Evolutionary conservation across 495 filamentous ascomycete species (phyloP).

Genomic region (Hypoxylon fuscum): DNA sequence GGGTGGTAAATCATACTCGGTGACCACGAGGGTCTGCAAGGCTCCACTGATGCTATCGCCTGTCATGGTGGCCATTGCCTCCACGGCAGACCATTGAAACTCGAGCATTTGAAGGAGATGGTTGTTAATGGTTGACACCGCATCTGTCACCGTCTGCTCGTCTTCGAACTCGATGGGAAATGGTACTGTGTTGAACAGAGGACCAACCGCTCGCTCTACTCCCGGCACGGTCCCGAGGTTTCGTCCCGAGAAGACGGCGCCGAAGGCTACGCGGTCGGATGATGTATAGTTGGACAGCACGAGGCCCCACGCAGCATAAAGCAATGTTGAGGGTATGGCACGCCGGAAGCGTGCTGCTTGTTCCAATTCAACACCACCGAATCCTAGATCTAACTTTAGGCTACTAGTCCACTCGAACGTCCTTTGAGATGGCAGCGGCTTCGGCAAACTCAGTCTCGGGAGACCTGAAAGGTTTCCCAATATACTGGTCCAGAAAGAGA

Average conservation of each 20-base stretch:
- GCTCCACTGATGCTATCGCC: neutral
- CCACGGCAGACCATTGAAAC: neutral
- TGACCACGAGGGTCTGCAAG: conserved; percentile 4
- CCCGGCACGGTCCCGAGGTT: conserved; percentile 27
- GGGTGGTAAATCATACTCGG: conserved; percentile 9
- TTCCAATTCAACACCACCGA: neutral
- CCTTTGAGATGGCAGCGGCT: neutral
- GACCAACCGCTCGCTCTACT: conserved; percentile 39
- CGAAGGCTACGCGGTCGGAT: conserved; percentile 33
- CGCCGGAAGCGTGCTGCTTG: conserved; percentile 2
- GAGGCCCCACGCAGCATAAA: conserved; percentile 44
- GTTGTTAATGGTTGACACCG: conserved; percentile 11
- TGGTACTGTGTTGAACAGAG: conserved; percentile 42
- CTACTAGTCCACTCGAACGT: conserved; percentile 1
- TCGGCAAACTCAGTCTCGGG: neutral
- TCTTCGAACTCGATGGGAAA: conserved; percentile 21
- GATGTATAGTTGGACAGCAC: conserved; percentile 35
- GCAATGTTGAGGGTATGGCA: conserved; percentile 1
- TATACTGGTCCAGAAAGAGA: neutral
- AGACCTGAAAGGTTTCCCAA: no score
- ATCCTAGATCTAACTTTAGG: conserved; percentile 3
- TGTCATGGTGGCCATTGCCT: conserved; percentile 5
- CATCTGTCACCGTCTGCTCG: neutral
- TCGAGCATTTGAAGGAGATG: conserved; percentile 9
- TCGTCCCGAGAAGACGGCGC: conserved; percentile 38